Evolutionary conservation across 805 yeast genomes (phyloP), one percentile per base, ranked within the genome.

Genomic region (Aciculoconidium aculeatum): DNA sequence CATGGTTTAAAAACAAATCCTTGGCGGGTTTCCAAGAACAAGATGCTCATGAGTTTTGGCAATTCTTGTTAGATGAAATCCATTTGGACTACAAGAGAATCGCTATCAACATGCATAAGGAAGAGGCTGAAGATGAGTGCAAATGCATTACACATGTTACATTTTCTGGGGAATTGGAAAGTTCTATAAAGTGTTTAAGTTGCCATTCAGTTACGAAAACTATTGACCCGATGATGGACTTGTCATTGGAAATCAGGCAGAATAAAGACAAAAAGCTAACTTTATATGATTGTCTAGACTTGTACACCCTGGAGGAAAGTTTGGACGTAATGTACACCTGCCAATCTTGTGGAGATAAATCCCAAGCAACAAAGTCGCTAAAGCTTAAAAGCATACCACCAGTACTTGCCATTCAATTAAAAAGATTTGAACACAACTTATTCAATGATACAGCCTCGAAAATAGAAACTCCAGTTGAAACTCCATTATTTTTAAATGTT

Each of bases 11-110:
- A 26, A 83, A 85, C 43, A 74, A 82, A 41, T 72, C 86, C 18
- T 70, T 92, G 35, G 95, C 96, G 0, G 99, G 99, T 1, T 88
- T 88, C 42, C 81, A 92, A 19, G 96, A 92, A 55, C 99, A 92
- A 56, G 99, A 92, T 53, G 97, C 98, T 0, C 99, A 92, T 57
- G 99, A 92, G 55, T 92, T 90, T 55, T 80, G 94, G 80, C 96
- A 92, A 51, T 88, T 90, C 51, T 49, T 90, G 16, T 65, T 90
- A 21, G 83, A 90, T 54, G 94, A 87, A 55, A 56, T 92, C 33
- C 98, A 92, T 54, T 58, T 55, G 31, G 61, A 56, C 35, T 63
- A 65, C 43, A 60, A 40, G 21, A 19, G 37, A 7, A 25, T 35
- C 13, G 23, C 27, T 11, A 17, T 10, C 9, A 31, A 28, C 25